phyloP scores from a whole-genome alignment of 306 rosid species.

The Abrus pulchellus region DNA sequence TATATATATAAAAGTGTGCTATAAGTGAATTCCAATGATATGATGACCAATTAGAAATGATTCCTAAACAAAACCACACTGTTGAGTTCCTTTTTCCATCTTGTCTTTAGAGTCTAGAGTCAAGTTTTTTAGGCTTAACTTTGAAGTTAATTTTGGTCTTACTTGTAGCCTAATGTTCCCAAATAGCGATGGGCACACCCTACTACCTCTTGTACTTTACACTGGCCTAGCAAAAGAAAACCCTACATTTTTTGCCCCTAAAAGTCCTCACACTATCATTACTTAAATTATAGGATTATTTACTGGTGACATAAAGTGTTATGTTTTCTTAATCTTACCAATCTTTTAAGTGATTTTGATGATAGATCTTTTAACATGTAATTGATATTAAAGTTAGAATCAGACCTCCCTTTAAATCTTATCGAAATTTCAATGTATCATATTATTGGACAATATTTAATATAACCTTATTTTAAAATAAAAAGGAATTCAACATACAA shows the following conservation, averaged over 20 bases:
- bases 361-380: not conserved
- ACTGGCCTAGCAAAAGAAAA: not conserved
- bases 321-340: not conserved
- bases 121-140: not conserved
- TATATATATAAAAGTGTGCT: no score
- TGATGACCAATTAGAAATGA: not conserved
- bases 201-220: not conserved
- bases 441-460: not conserved
- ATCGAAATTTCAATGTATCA: not conserved
- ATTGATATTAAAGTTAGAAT: not conserved
- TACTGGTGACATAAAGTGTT: not conserved
- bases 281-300: not conserved
- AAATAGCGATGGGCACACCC: not conserved
- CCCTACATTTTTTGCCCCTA: not conserved
- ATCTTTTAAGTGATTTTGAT: not conserved
- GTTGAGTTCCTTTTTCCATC: not conserved
- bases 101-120: not conserved
- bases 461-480: not conserved
- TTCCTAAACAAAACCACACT: not conserved
- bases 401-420: not conserved
- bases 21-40: no score
- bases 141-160: not conserved
- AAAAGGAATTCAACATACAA: not conserved
- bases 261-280: not conserved
- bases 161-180: slow-evolving; percentile 15